Conservation (phyloP, 352 stramenopile genomes). For the Pythium dissotocum region DNA sequence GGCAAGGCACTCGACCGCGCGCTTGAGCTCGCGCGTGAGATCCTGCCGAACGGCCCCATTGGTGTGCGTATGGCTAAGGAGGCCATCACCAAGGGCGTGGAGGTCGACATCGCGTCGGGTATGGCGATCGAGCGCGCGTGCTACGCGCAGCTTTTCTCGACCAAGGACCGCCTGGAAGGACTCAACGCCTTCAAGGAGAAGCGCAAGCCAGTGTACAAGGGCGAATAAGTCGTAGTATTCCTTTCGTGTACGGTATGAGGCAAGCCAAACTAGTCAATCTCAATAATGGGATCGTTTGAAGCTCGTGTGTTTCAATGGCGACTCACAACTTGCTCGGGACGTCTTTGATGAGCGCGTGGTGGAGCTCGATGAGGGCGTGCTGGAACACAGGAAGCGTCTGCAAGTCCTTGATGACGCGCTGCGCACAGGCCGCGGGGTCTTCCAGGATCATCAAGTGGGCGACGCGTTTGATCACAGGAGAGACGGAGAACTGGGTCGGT, state of each 20-base stretch:
- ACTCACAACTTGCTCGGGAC: neutral
- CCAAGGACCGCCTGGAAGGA: conserved; percentile 92
- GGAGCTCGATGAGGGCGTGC: neutral
- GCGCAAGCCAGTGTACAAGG: conserved; percentile 89
- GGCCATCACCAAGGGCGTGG: conserved; percentile 84
- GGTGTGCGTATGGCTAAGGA: conserved; percentile 91
- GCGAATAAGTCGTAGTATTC: conserved; percentile 53
- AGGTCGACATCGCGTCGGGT: conserved; percentile 79
- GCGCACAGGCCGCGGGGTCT: conserved; percentile 17
- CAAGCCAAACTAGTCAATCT: neutral
- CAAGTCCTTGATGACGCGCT: conserved; percentile 16
- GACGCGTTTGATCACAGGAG: conserved; percentile 6
- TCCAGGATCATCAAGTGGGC: conserved; percentile 21
- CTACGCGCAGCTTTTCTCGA: conserved; percentile 91
- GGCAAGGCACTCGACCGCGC: conserved; percentile 70
- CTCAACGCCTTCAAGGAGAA: conserved; percentile 92
- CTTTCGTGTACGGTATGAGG: neutral
- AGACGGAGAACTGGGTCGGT: neutral
- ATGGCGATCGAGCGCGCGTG: conserved; percentile 92
- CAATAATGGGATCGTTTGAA: too few relatives aligned
- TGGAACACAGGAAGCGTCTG: conserved; percentile 12
- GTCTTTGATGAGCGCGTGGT: neutral
- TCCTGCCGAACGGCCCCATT: conserved; percentile 90
- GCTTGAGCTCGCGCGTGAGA: conserved; percentile 85
- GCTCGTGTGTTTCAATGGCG: neutral